Evolutionary conservation across 257 asterid species (phyloP), one percentile per base, ranked within the genome.

Genomic region (Leptodermis oblonga): DNA sequence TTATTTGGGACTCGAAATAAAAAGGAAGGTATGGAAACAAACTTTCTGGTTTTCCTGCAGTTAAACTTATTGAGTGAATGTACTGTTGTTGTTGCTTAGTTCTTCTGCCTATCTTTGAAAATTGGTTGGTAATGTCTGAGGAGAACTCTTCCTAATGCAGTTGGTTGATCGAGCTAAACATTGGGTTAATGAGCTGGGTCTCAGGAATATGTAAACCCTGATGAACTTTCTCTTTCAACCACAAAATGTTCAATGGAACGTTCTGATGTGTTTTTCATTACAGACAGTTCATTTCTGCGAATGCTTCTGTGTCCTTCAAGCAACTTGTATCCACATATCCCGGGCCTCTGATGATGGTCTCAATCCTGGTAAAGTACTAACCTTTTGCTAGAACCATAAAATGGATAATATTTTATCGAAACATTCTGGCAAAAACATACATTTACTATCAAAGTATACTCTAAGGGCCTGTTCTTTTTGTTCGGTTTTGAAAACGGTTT

Each of bases 1-100:
- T 77, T 87, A 81, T 81, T 83, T 93, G 68, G 98, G 98, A 71
- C 68, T 93, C 82, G 98, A 93, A 84, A 93, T 93, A 80, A 89
- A 96, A 62, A 90, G 82, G 61, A 93, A 86, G 79, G 98, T 92
- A 90, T 48, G 89, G 67, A 25, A 43, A 45, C 8, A 69, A 22
- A 18, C 58, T 65, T 62, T 22, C 3, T 54, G 61, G 34, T 23
- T 54, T 54, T 54, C 61, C 11, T 54, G 61, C 9, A 34, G 39
- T 34, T 34, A 34, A 54, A 54, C 61, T 61, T 54, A 55, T 74
- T 58, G 42, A 58, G 67, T 62, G 11, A 41, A 72, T 64, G 12
- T 4, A 52, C 18, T 46, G 34, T 62, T 61, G 49, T 14, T 46
- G 34, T 62, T 61, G 49, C 39, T 76, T 58, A 62, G 22, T 59